phyloP scores from a whole-genome alignment of 2,329 filamentous ascomycete species.

The Annulohypoxylon truncatum region DNA sequence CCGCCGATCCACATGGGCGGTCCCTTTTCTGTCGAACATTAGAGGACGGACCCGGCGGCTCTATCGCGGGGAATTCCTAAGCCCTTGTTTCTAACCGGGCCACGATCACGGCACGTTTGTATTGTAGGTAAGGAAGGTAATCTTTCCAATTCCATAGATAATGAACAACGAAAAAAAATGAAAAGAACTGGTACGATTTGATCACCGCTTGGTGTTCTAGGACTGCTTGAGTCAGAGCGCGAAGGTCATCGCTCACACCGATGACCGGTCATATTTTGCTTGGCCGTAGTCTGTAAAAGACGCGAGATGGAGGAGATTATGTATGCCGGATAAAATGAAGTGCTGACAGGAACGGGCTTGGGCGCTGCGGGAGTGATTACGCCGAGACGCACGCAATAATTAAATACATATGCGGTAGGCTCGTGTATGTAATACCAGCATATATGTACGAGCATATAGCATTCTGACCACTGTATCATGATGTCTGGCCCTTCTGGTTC shows the following conservation, averaged over 20 bases:
- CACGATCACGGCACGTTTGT: constrained; percentile 24
- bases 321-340: constrained; percentile 38
- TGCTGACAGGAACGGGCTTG: constrained; percentile 33
- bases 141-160: background rate
- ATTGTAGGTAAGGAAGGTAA: constrained; percentile 20
- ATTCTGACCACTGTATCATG: constrained; percentile 19
- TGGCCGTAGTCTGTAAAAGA: constrained; percentile 10
- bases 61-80: constrained; percentile 48
- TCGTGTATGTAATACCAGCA: constrained; percentile 21
- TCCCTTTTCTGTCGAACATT: constrained; percentile 36
- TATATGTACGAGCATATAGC: constrained; percentile 8
- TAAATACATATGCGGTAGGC: constrained; percentile 25
- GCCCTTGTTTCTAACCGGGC: constrained; percentile 37
- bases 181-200: constrained; percentile 24
- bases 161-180: background rate
- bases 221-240: background rate
- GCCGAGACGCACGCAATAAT: constrained; percentile 37
- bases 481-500: constrained; percentile 25
- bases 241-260: constrained; percentile 6
- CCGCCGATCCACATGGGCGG: constrained; percentile 45
- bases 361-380: constrained; percentile 25
- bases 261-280: background rate
- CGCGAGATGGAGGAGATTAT: constrained; percentile 30
- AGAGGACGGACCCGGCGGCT: constrained; percentile 42
- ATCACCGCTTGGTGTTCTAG: constrained; percentile 24